Base-by-base conservation (phyloP, 2,329 filamentous ascomycete genomes). In the Talaromyces sp. region DNA sequence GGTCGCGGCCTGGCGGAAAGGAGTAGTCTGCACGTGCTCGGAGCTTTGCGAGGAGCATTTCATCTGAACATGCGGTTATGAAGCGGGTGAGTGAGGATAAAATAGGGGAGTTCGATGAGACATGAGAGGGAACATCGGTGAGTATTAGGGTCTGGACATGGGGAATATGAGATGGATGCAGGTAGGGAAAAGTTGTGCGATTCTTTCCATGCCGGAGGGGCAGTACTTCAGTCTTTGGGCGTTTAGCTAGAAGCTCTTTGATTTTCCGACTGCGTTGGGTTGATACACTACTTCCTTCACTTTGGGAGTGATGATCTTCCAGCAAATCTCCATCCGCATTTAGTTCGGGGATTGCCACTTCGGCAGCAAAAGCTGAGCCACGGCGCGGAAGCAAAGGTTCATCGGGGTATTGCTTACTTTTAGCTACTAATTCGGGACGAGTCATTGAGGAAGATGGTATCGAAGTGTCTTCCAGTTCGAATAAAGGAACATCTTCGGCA, bases 11-110 rank as follows among this genome's bases (percentile, higher is more conserved):
- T 2, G 85, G 85, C n/a, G 85, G 85, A 2, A 87, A 76, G 0
- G 82, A 81, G 69, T 87, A 88, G 60, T 86, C 84, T n/a, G 82
- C 80, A 41, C 75, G 76, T 2, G 86, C 85, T 69, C 83, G 81
- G 13, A 84, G 77, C 4, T 75, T 79, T 22, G 85, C 84, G 10
- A 87, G 79, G 11, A 79, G 72, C 0, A 81, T 73, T 75, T 88
- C 85, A 62, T 84, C 80, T 14, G 85, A 84, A 68, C 85, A 87
- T 50, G 82, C 80, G 60, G 78, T 81, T 67, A 88, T 83, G 71
- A 87, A 88, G 13, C 80, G 75, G 54, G 81, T 83, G 5, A 88
- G 73, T 7, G 79, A 73, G 13, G 76, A 67, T 5, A 79, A 67
- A 19, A 85, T 74, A 0, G 76, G 69, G 1, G 81, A 81, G 31